Percentiles rank a stretch among this genome's conserved stretches.
phyloP scores from a whole-genome alignment of 768 basidiomycete genomes.

The Termitomyces sp. region DNA sequence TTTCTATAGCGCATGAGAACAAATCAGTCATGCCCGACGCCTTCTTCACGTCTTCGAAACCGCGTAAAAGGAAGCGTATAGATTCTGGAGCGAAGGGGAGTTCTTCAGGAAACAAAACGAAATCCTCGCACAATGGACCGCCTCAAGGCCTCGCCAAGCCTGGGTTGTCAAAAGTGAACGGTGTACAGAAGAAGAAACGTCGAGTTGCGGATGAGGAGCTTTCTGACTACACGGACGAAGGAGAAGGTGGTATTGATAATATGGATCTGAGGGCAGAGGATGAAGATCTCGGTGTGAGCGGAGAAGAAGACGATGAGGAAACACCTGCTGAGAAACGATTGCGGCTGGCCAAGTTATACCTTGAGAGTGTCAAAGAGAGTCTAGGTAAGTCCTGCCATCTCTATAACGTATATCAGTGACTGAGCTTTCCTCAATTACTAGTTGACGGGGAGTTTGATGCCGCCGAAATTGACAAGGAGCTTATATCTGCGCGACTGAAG shows the following conservation, averaged over 20 bases:
- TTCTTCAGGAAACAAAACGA: conserved; percentile 16
- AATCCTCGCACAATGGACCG: conserved; percentile 22
- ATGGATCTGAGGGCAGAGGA: conserved; percentile 57
- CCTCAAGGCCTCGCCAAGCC: conserved; percentile 15
- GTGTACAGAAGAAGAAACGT: conserved; percentile 23
- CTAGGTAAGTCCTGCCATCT: conserved; percentile 42
- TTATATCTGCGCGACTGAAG: conserved; percentile 85
- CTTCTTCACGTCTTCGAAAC: conserved; percentile 65
- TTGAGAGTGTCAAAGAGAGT: conserved; percentile 76
- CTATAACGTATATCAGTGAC: background rate
- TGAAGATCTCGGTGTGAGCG: conserved; percentile 52
- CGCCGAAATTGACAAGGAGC: conserved; percentile 89
- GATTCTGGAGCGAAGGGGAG: conserved; percentile 22
- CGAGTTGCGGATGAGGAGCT: conserved; percentile 55
- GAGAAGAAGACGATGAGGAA: conserved; percentile 83
- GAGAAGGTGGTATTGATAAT: conserved; percentile 55
- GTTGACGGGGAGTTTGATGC: conserved; percentile 93
- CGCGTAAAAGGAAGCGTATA: conserved; percentile 56
- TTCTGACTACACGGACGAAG: conserved; percentile 55
- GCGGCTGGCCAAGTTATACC: conserved; percentile 83
- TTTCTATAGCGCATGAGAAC: background rate
- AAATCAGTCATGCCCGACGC: conserved; percentile 62
- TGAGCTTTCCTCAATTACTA: conserved; percentile 13
- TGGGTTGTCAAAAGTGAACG: conserved; percentile 19
- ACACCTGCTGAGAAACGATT: conserved; percentile 92